Base-by-base conservation (phyloP, 495 filamentous ascomycete species). In the Xylaria flabelliformis region DNA sequence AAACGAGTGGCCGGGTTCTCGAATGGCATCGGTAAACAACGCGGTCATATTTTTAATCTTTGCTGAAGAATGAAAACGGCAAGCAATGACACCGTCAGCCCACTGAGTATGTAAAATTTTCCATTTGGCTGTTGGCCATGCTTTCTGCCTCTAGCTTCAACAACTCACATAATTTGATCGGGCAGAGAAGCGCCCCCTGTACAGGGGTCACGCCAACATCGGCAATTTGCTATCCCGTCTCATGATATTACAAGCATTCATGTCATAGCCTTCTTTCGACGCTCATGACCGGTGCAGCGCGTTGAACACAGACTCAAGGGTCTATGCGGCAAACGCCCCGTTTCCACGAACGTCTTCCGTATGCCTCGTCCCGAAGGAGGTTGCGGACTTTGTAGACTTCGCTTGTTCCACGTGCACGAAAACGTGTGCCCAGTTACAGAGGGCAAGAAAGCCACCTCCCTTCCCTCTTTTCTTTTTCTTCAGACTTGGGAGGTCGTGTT, bases 271-370 rank as follows among this genome's bases (percentile, higher is more conserved):
- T 7, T 24, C 9, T 39, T 21, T n/a, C 9, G 12, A n/a, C 7
- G 58, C 53, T n/a, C 19, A 61, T 61, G 58, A 21, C 7, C 58
- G 21, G 17, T 29, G 26, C 24, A 21, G 29, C 15, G 21, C 58
- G 34, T n/a, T 29, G 10, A 4, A 36, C 17, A 34, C 4, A 41
- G 8, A 32, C 46, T 7, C 19, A 44, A 9, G 58, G 59, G 10
- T 24, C n/a, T 8, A 58, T 70, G 59, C 55, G 41, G 62, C 58
- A 36, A 21, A 39, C 13, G 24, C 42, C n/a, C 29, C 29, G 50
- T 67, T 67, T 44, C 65, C 65, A 67, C 65, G 65, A 56, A 44
- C n/a, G 39, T 10, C 58, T 63, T 21, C 68, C 58, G 68, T 63
- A 29, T 69, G 67, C 67, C 41, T 61, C 26, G 29, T 61, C 29